These are phyloP conservation scores for Curvularia sp. DNA, from an alignment of 2,329 filamentous ascomycete species.

Conservation along the genomic window DNA sequence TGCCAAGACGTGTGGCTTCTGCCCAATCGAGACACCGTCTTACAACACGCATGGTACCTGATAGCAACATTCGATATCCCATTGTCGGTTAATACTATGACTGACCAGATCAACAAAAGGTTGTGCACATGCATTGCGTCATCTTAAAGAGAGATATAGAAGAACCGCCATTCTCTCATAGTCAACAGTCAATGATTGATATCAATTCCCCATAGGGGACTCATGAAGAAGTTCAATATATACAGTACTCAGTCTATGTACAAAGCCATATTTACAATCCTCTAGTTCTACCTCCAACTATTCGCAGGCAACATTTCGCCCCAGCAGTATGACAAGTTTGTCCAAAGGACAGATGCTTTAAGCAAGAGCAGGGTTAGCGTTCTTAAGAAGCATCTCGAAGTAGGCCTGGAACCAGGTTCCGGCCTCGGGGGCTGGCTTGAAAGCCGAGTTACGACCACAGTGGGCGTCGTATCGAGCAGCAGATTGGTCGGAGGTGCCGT, in stretches of 20 bases:
- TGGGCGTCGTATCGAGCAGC: constrained; percentile 62
- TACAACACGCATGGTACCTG: background rate
- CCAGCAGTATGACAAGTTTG: background rate
- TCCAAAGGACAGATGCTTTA: constrained; percentile 8
- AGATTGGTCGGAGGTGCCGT: constrained; percentile 53
- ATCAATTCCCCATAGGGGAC: background rate
- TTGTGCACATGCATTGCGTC: background rate
- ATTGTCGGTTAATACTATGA: too few relatives aligned
- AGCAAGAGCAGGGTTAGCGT: constrained; percentile 44
- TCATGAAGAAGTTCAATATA: background rate
- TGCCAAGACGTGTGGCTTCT: constrained; percentile 9
- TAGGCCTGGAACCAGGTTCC: constrained; percentile 69
- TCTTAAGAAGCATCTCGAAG: constrained; percentile 45
- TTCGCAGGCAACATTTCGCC: too few relatives aligned
- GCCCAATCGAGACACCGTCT: background rate
- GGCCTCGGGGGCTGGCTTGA: constrained; percentile 72
- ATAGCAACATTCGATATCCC: background rate
- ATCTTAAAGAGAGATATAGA: too few relatives aligned
- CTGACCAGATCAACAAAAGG: too few relatives aligned
- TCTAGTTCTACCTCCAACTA: background rate
- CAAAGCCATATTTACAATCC: constrained; percentile 6
- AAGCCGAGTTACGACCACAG: constrained; percentile 62
- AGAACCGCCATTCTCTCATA: background rate
- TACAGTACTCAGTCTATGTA: background rate
- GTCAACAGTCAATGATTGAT: background rate